phyloP scores from a whole-genome alignment of 2,329 filamentous ascomycete genomes.

The Neoarthrinium moseri region DNA sequence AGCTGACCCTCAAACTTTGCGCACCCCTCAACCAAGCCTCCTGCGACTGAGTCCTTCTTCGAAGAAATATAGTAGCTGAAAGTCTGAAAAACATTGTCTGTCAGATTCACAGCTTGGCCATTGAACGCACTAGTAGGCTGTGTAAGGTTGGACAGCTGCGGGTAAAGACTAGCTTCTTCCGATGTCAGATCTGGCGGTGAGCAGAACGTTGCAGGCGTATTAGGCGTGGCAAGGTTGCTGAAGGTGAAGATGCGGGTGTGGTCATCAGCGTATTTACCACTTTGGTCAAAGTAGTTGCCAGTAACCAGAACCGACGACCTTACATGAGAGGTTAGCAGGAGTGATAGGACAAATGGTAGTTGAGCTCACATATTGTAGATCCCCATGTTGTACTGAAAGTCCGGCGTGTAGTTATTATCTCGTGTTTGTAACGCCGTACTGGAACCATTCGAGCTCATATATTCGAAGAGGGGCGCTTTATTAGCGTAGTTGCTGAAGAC shows the following conservation, averaged over 20 bases:
- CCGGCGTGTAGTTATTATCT: constrained; percentile 12
- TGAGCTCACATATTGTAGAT: constrained; percentile 18
- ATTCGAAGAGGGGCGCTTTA: constrained; percentile 10
- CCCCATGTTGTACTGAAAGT: constrained; percentile 18
- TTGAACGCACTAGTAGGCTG: constrained; percentile 11
- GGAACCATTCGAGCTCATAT: neutral
- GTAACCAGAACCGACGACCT: constrained; percentile 19
- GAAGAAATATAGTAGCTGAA: constrained; percentile 13
- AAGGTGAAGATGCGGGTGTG: constrained; percentile 16
- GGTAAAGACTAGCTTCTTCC: neutral
- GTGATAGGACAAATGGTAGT: neutral
- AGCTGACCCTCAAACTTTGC: constrained; percentile 13
- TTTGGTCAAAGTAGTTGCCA: constrained; percentile 18
- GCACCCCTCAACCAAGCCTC: constrained; percentile 13
- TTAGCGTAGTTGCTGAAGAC: constrained; percentile 17
- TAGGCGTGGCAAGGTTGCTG: constrained; percentile 15
- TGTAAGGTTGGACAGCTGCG: constrained; percentile 3
- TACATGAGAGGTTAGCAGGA: neutral
- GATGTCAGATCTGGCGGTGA: constrained; percentile 15
- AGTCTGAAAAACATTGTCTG: constrained; percentile 11
- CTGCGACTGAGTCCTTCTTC: constrained; percentile 12
- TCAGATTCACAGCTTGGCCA: constrained; percentile 13
- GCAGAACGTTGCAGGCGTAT: constrained; percentile 14
- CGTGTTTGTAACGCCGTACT: neutral
- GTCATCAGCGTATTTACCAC: constrained; percentile 13